Percentiles rank a stretch among this genome's conserved stretches.
phyloP scores from a whole-genome alignment of 2,329 filamentous ascomycete species.

The Hypoxylon sp. region DNA sequence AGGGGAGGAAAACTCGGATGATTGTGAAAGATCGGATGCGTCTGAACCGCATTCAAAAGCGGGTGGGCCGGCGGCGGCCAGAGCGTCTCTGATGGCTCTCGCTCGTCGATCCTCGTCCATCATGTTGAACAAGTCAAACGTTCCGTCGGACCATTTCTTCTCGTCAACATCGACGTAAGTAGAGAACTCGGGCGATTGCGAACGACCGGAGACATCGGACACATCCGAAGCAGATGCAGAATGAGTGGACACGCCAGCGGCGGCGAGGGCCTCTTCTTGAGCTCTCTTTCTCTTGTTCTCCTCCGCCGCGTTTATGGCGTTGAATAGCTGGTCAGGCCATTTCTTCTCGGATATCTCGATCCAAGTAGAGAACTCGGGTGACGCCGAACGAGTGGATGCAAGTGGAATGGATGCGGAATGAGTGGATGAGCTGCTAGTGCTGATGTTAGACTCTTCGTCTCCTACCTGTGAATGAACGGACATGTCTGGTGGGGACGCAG shows the following conservation, averaged over 20 bases:
- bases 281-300: neutral
- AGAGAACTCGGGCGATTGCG: neutral
- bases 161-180: neutral
- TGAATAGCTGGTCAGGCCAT: conserved; percentile 8
- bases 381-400: neutral
- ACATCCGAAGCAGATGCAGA: neutral
- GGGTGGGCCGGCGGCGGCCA: neutral
- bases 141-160: neutral
- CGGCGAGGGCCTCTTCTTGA: neutral
- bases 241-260: neutral
- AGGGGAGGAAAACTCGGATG: neutral
- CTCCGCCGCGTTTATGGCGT: neutral
- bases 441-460: neutral
- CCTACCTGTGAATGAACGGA: conserved; percentile 7
- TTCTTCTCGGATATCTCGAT: conserved; percentile 16
- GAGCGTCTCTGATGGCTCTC: neutral
- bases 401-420: neutral
- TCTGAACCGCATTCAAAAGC: neutral
- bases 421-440: neutral
- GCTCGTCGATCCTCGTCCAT: neutral
- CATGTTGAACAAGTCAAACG: neutral
- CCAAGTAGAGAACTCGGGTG: conserved; percentile 26
- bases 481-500: neutral
- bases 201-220: neutral
- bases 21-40: neutral